Conservation (phyloP, 228 moss, liverwort and hornwort genomes). For the Sphagnum fallax region DNA sequence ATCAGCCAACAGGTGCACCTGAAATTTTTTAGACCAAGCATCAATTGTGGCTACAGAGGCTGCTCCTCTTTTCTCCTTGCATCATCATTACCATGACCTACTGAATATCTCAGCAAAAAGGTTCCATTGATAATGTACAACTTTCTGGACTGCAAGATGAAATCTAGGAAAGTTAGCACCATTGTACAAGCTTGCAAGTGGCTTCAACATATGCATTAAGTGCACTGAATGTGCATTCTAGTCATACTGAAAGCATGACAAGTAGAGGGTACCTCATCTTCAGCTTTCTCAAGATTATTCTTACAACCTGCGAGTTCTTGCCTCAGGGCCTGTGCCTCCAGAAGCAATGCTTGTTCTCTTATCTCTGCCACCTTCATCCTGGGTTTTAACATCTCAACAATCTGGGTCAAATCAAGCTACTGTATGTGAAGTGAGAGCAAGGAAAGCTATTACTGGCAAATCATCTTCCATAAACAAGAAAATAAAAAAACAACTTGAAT, state of each 20-base stretch:
- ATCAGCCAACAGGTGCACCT: conserved; percentile 74
- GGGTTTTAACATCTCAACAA: conserved; percentile 5
- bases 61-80: no score
- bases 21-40: conserved; percentile 32
- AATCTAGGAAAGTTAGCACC: background rate
- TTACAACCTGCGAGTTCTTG: conserved; percentile 29
- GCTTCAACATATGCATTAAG: background rate
- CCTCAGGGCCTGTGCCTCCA: conserved; percentile 24
- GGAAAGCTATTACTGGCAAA: no score
- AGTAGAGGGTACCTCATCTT: conserved; percentile 25
- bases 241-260: no score
- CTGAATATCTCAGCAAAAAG: background rate
- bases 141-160: background rate
- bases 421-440: no score
- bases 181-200: background rate
- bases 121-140: background rate
- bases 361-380: conserved; percentile 34
- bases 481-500: no score
- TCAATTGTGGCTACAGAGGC: conserved; percentile 30
- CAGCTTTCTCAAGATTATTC: conserved; percentile 40
- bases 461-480: no score
- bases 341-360: conserved; percentile 29
- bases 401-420: background rate
- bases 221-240: background rate
- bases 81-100: no score